Evolutionary conservation across 140 eudicot genomes (phyloP).

Genomic region (Ambrosia hybrid): DNA sequence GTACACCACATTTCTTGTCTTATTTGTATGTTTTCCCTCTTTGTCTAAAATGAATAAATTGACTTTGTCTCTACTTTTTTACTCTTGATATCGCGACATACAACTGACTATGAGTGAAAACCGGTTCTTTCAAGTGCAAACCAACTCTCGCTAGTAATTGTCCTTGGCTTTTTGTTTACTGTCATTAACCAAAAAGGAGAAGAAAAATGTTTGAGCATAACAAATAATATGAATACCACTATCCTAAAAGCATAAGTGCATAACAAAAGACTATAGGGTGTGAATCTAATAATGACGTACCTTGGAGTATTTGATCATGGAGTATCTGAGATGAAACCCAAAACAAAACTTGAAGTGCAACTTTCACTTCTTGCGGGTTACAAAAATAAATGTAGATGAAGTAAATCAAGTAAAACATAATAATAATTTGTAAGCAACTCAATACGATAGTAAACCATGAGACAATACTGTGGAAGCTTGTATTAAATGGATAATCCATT

Average conservation of each 20-base stretch:
- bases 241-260: background rate
- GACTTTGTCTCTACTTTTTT: too few relatives aligned
- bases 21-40: too few relatives aligned
- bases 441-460: conserved; percentile 88
- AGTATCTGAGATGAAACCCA: conserved; percentile 68
- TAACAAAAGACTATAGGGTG: conserved; percentile 4
- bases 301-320: conserved; percentile 77
- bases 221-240: background rate
- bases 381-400: conserved; percentile 75
- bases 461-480: background rate
- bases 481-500: too few relatives aligned
- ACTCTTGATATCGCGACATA: too few relatives aligned
- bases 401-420: conserved; percentile 57
- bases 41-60: too few relatives aligned
- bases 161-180: too few relatives aligned
- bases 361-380: conserved; percentile 68
- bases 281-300: conserved; percentile 35
- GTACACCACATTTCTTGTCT: too few relatives aligned
- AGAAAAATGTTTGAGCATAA: background rate
- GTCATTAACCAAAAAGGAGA: too few relatives aligned
- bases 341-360: conserved; percentile 71
- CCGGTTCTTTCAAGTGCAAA: too few relatives aligned
- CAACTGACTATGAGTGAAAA: too few relatives aligned
- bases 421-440: conserved; percentile 69
- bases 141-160: too few relatives aligned